Evolutionary conservation across 225 moss, liverwort and hornwort species (phyloP), one percentile per base, ranked within the genome.

Genomic region (Neckera pumila): DNA sequence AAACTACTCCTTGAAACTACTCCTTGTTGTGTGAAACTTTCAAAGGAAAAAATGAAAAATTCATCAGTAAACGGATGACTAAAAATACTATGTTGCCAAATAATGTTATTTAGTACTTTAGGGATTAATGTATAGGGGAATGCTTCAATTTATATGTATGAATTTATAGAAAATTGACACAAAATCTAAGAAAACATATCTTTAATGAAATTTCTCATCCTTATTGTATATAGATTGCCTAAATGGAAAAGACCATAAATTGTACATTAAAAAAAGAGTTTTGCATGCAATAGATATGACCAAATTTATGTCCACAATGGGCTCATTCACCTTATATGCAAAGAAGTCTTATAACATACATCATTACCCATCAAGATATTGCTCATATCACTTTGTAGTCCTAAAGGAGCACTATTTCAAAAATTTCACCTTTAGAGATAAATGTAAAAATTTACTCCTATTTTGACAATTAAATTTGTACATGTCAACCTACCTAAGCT

Each of bases 21-120:
- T 4, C 11, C 9, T 31, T 74, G 5, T 34, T 69, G 6, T 27
- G 0, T 47, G 2, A 73, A 45, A 74, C 6, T 30, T 74, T 3
- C 0, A 14, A 0, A 7, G 2, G 2, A 4, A 7, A 18, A 27
- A 6, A 31, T 12, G 33, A 2, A 49, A 20, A 75, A 30, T 18
- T 3, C 11, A 47, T 49, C 12, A 7, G 12, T 47, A 74, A 47
- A 49, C 20, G 12, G 12, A 75, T 45, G 33, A 49, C 8, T 0
- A 0, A 43, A 31, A 75, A 49, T 31, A 4, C 1, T 31, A 3
- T 31, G 1, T 31, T 45, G 18, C 7, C 4, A 49, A 19, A 31
- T 20, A 47, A 18, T 75, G 3, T 0, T 12, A 75, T 0, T 49
- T 19, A 33, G 28, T 6, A 10, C 9, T 27, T 38, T 2, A 43